Percentiles rank a stretch among this genome's conserved stretches.
Evolutionary conservation across 1,284 basidiomycete species (phyloP).

Genomic region (Phlebopus sp.): DNA sequence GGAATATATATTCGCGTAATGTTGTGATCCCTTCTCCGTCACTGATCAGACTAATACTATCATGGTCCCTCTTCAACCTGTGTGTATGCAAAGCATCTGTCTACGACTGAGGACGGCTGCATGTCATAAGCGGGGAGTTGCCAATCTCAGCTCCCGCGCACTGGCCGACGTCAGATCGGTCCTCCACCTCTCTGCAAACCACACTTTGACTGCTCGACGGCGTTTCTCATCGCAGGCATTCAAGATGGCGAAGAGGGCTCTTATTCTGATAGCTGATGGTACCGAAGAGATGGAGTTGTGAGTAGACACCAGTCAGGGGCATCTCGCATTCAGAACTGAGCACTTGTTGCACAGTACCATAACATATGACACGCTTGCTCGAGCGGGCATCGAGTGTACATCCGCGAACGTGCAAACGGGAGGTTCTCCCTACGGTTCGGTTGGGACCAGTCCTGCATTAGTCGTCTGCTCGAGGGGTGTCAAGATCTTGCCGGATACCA

Average conservation of each 20-base stretch:
- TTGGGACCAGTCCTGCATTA: constrained; percentile 37
- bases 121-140: too few species aligned
- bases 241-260: constrained; percentile 40
- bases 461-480: constrained; percentile 73
- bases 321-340: neutral
- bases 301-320: constrained; percentile 6
- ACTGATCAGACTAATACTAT: too few species aligned
- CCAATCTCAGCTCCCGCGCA: too few species aligned
- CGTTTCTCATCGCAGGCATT: neutral
- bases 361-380: constrained; percentile 76
- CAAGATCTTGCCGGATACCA: constrained; percentile 66
- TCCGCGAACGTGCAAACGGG: constrained; percentile 63
- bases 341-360: constrained; percentile 54
- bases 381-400: constrained; percentile 61
- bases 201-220: constrained; percentile 2
- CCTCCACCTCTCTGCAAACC: neutral
- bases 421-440: constrained; percentile 25
- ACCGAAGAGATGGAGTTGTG: constrained; percentile 91
- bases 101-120: too few species aligned
- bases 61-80: too few species aligned
- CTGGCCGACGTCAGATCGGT: too few species aligned
- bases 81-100: too few species aligned
- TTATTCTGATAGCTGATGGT: constrained; percentile 83
- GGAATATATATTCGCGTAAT: too few species aligned
- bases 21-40: too few species aligned